These are phyloP conservation scores for Micractinium conductrix DNA, from an alignment of 139 green algal genomes.

Conservation along the genomic window DNA sequence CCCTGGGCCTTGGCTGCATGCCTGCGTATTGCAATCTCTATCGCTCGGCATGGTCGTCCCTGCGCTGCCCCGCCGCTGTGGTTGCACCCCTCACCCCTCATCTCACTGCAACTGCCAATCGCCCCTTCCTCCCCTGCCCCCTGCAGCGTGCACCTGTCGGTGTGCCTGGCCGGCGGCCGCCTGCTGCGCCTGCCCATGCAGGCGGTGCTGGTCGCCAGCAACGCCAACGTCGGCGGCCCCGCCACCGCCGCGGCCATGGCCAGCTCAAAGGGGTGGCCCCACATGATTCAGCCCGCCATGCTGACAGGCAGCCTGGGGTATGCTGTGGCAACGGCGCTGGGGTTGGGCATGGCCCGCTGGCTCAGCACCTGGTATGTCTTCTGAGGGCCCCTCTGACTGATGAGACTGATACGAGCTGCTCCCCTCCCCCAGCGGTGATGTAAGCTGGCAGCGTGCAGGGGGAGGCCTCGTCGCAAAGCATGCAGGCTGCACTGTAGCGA, in stretches of 20 bases:
- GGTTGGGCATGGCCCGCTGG: constrained; percentile 43
- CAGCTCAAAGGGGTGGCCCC: constrained; percentile 61
- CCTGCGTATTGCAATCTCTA: too few relatives aligned
- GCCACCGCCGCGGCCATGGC: constrained; percentile 83
- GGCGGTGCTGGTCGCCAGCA: constrained; percentile 70
- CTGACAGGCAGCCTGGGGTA: constrained; percentile 71
- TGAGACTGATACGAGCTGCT: too few relatives aligned
- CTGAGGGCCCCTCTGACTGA: background rate
- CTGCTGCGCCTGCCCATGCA: constrained; percentile 54
- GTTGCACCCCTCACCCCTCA: too few relatives aligned
- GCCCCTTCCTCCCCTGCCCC: background rate
- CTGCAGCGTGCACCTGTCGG: constrained; percentile 40
- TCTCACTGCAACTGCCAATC: background rate
- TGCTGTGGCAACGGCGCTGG: constrained; percentile 56
- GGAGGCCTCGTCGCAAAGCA: too few relatives aligned
- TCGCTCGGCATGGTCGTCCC: too few relatives aligned
- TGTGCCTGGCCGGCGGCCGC: constrained; percentile 42
- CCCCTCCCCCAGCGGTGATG: too few relatives aligned
- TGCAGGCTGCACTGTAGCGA: too few relatives aligned
- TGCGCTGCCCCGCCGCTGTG: too few relatives aligned
- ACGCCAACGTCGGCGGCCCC: constrained; percentile 80
- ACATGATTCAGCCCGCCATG: constrained; percentile 76
- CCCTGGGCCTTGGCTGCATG: too few relatives aligned
- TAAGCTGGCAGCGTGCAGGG: too few relatives aligned
- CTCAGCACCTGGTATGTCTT: constrained; percentile 9